A percentile compares a stretch with the other conserved stretches of the same genome.
Evolutionary conservation across 345 rosid genomes (phyloP).

Genomic region (Eucalyptus cloeziana): DNA sequence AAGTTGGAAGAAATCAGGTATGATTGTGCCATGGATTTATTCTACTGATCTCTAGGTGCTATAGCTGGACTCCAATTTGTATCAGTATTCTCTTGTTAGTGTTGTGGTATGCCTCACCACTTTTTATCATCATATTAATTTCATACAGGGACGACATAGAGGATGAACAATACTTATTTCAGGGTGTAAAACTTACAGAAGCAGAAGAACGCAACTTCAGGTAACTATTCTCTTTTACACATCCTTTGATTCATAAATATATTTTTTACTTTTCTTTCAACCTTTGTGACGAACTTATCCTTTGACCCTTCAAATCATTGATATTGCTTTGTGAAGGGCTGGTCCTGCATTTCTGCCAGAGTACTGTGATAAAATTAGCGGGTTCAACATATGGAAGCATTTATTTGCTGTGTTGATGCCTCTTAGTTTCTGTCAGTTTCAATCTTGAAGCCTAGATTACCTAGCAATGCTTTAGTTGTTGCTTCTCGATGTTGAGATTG

Average conservation of each 20-base stretch:
- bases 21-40: neutral
- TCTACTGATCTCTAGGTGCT: neutral
- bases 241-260: neutral
- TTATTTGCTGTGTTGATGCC: neutral
- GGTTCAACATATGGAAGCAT: neutral
- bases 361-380: neutral
- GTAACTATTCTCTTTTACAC: constrained; percentile 20
- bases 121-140: neutral
- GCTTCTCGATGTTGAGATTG: neutral
- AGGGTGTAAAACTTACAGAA: constrained; percentile 64
- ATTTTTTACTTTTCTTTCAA: neutral
- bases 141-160: constrained; percentile 69
- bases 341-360: neutral
- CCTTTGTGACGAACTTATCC: neutral
- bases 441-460: neutral
- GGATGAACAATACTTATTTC: constrained; percentile 83
- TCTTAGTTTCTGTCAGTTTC: neutral
- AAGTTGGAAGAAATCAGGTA: constrained; percentile 92
- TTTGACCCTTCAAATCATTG: neutral
- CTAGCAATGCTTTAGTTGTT: neutral
- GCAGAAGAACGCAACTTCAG: constrained; percentile 52
- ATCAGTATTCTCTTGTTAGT: neutral
- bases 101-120: neutral
- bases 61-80: neutral
- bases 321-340: neutral